These are phyloP conservation scores for Pichia sp. DNA, from an alignment of 1,139 yeast species.

Conservation along the genomic window DNA sequence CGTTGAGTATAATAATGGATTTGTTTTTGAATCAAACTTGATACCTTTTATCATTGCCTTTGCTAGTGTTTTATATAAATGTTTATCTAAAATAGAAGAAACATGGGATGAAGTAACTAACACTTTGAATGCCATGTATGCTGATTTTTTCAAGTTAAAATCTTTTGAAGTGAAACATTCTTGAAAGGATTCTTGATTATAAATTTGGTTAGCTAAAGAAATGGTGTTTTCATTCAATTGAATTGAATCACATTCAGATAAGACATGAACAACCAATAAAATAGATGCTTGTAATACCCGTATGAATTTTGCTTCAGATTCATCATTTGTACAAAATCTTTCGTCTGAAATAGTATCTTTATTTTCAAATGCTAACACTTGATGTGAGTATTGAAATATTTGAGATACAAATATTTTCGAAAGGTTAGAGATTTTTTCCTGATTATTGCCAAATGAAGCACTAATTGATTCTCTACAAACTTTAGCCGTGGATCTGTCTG, in stretches of 20 bases:
- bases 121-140: slow-evolving; percentile 35
- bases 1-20: slow-evolving; percentile 38
- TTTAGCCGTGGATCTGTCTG: slow-evolving; percentile 54
- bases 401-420: slow-evolving; percentile 56
- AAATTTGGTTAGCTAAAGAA: slow-evolving; percentile 25
- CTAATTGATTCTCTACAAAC: slow-evolving; percentile 45
- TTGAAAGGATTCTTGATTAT: slow-evolving; percentile 41
- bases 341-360: slow-evolving; percentile 67
- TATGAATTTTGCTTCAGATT: slow-evolving; percentile 59
- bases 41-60: slow-evolving; percentile 49
- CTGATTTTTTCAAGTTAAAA: slow-evolving; percentile 42
- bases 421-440: slow-evolving; percentile 51
- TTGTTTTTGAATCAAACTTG: slow-evolving; percentile 34
- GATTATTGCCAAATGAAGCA: slow-evolving; percentile 51
- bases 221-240: slow-evolving; percentile 24
- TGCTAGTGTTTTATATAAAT: slow-evolving; percentile 40
- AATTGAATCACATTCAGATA: slow-evolving; percentile 11
- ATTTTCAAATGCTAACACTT: slow-evolving; percentile 51
- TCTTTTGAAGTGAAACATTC: slow-evolving; percentile 36
- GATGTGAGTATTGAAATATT: slow-evolving; percentile 49
- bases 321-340: slow-evolving; percentile 62
- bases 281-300: slow-evolving; percentile 53
- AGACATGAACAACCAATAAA: slow-evolving; percentile 36
- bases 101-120: slow-evolving; percentile 16
- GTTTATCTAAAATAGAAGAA: slow-evolving; percentile 23